These are phyloP conservation scores for Mycena citricolor DNA, from an alignment of 1,284 basidiomycete genomes.

Conservation along the genomic window DNA sequence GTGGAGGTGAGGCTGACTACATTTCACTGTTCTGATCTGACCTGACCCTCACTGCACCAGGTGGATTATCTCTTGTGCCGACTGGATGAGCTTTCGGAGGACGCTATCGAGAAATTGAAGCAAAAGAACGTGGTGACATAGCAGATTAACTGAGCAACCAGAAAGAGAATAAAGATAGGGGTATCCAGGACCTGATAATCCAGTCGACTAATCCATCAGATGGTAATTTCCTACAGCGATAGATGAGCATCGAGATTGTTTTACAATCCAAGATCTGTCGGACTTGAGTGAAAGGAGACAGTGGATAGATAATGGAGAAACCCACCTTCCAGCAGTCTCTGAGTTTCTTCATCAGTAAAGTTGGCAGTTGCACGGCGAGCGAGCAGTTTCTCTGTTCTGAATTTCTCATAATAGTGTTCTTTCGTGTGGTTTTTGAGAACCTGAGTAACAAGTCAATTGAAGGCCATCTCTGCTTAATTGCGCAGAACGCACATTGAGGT, in stretches of 20 bases:
- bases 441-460: conserved; percentile 37
- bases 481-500: conserved; percentile 62
- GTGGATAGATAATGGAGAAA: conserved; percentile 8
- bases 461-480: conserved; percentile 18
- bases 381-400: conserved; percentile 80
- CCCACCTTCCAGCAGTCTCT: conserved; percentile 69
- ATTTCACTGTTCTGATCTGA: conserved; percentile 1
- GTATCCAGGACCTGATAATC: conserved; percentile 3
- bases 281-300: not conserved
- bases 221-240: too few relatives aligned
- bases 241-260: too few relatives aligned
- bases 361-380: conserved; percentile 75
- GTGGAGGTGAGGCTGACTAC: conserved; percentile 76
- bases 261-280: conserved; percentile 54
- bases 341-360: conserved; percentile 70
- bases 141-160: conserved; percentile 1
- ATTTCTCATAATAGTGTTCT: conserved; percentile 82
- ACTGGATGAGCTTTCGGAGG: conserved; percentile 77
- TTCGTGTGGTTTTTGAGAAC: conserved; percentile 76
- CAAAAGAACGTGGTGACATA: conserved; percentile 13
- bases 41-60: conserved; percentile 40
- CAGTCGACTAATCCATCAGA: too few relatives aligned
- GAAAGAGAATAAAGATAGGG: conserved; percentile 5
- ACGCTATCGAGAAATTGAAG: conserved; percentile 72
- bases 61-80: conserved; percentile 90